phyloP scores from a whole-genome alignment of 768 basidiomycete genomes.

The Daedalea quercina region DNA sequence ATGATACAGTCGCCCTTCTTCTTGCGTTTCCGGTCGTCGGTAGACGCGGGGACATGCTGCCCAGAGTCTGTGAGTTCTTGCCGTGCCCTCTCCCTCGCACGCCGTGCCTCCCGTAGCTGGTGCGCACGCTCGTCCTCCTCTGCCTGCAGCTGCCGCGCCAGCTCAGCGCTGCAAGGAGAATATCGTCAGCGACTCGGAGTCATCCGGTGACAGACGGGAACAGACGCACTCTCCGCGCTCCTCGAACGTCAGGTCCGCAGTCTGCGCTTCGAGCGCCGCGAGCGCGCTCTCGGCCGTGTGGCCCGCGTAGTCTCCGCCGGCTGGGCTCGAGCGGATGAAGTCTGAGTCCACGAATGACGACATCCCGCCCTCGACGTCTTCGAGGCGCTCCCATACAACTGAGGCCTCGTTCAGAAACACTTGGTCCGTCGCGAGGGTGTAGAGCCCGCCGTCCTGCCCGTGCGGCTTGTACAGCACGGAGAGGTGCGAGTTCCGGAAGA shows the following conservation, averaged over 20 bases:
- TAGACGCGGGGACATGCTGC: background rate
- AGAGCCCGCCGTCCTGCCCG: slow-evolving; percentile 43
- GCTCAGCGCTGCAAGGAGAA: slow-evolving; percentile 39
- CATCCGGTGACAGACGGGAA: background rate
- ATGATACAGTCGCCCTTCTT: slow-evolving; percentile 21
- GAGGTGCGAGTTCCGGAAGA: slow-evolving; percentile 88
- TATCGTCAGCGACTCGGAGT: slow-evolving; percentile 4
- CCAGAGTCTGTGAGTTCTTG: slow-evolving; percentile 6
- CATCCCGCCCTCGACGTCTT: slow-evolving; percentile 78
- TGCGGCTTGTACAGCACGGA: slow-evolving; percentile 71
- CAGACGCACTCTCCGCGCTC: slow-evolving; percentile 58
- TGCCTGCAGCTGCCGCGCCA: slow-evolving; percentile 73
- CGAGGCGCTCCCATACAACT: slow-evolving; percentile 87
- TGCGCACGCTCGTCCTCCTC: slow-evolving; percentile 60
- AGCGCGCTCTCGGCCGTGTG: slow-evolving; percentile 59
- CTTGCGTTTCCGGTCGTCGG: slow-evolving; percentile 4
- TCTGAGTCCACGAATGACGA: slow-evolving; percentile 74
- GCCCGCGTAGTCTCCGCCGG: slow-evolving; percentile 78
- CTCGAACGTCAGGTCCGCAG: slow-evolving; percentile 29
- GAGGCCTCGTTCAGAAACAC: slow-evolving; percentile 70
- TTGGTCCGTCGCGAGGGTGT: slow-evolving; percentile 81
- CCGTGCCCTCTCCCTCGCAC: slow-evolving; percentile 12
- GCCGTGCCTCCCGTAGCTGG: slow-evolving; percentile 25
- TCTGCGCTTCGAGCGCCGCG: slow-evolving; percentile 40
- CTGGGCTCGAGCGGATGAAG: slow-evolving; percentile 57